Percentiles rank a stretch among this genome's conserved stretches.
phyloP scores from a whole-genome alignment of 1,284 basidiomycete genomes.

The Agroathelia rolfsii region DNA sequence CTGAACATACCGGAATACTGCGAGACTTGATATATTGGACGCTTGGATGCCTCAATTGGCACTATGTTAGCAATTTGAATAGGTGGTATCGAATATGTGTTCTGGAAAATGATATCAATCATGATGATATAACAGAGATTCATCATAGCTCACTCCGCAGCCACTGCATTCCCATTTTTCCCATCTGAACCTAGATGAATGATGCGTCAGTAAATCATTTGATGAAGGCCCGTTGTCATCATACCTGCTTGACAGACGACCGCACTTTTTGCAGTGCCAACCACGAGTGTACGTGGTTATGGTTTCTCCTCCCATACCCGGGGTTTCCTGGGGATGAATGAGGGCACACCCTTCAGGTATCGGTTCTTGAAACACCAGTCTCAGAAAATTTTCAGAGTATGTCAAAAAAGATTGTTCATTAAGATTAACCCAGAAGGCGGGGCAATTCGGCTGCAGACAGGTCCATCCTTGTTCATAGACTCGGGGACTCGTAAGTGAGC shows the following conservation, averaged over 20 bases:
- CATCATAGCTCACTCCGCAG: conserved; percentile 29
- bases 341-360: conserved; percentile 20
- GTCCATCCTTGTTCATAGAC: conserved; percentile 51
- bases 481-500: conserved; percentile 32
- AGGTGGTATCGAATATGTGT: too few species aligned
- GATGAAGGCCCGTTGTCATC: conserved; percentile 11
- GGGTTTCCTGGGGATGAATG: conserved; percentile 20
- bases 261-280: conserved; percentile 58
- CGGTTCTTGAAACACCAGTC: conserved; percentile 17
- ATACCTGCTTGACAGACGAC: conserved; percentile 62
- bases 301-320: conserved; percentile 31
- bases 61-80: too few species aligned
- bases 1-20: too few species aligned
- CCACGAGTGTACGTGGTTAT: conserved; percentile 51
- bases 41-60: too few species aligned
- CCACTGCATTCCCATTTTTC: conserved; percentile 57
- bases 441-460: conserved; percentile 50
- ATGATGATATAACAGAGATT: too few species aligned
- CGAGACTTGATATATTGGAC: too few species aligned
- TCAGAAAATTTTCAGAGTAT: conserved; percentile 40
- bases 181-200: conserved; percentile 49
- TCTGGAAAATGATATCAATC: too few species aligned
- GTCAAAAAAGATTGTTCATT: conserved; percentile 20
- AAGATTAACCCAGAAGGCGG: conserved; percentile 38
- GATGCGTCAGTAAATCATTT: conserved; percentile 4